These are phyloP conservation scores for Aspergillus coremiiformis DNA, from an alignment of 495 filamentous ascomycete species.

Conservation along the genomic window DNA sequence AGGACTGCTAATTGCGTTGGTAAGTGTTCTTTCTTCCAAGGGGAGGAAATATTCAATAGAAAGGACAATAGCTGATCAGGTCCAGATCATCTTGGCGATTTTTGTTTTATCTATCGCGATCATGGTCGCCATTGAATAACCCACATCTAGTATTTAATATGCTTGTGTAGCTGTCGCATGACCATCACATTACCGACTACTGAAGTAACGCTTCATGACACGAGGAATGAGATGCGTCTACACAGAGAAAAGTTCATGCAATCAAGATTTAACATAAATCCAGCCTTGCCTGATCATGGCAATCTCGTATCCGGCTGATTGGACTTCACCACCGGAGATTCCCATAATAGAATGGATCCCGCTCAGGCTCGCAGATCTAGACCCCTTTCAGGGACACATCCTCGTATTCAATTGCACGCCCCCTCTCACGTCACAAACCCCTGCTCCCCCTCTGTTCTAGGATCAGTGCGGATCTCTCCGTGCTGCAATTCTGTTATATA, in stretches of 20 bases:
- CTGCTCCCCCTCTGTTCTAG: no score
- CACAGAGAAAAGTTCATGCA: not conserved
- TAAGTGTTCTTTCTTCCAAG: constrained; percentile 26
- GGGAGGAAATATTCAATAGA: not conserved
- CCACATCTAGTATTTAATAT: not conserved
- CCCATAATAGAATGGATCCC: no score
- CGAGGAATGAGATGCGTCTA: not conserved
- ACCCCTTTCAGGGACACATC: no score
- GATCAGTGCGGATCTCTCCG: no score
- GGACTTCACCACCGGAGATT: no score
- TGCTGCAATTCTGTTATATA: no score
- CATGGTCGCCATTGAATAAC: constrained; percentile 22
- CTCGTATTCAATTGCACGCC: no score
- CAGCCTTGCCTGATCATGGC: not conserved
- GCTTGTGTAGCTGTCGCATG: not conserved
- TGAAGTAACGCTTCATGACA: not conserved
- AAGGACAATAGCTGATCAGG: not conserved
- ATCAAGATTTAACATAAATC: not conserved
- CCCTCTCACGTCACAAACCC: no score
- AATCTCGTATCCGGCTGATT: not conserved
- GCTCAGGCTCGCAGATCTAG: not conserved
- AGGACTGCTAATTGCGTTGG: constrained; percentile 39
- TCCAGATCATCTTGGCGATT: constrained; percentile 22
- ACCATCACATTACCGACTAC: not conserved
- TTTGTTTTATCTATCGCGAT: constrained; percentile 27